phyloP scores from a whole-genome alignment of 257 asterid genomes.

The Thymus mandschuricus region DNA sequence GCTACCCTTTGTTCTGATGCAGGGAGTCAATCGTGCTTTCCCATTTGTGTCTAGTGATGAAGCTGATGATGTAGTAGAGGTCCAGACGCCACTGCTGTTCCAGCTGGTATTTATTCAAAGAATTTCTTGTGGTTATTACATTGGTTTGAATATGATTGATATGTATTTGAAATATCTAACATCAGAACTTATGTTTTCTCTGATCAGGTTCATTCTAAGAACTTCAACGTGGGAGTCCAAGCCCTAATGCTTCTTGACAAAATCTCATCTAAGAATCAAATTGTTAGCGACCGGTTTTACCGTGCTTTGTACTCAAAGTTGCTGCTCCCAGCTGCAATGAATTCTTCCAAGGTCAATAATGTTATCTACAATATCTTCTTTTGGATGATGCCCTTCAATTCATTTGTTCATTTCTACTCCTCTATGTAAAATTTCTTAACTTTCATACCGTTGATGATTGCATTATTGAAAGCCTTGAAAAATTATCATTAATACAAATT shows the following conservation, averaged over 20 bases:
- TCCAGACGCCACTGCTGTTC: constrained; percentile 88
- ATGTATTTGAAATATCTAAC: constrained; percentile 15
- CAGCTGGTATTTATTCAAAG: constrained; percentile 64
- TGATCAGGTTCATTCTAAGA: constrained; percentile 88
- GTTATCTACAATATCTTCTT: constrained; percentile 16
- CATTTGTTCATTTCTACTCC: neutral
- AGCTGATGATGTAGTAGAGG: constrained; percentile 81
- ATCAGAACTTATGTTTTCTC: constrained; percentile 22
- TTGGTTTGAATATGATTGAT: constrained; percentile 14
- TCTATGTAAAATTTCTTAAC: neutral
- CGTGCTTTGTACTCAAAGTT: constrained; percentile 97
- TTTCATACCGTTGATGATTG: neutral
- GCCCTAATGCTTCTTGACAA: constrained; percentile 97
- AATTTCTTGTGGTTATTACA: constrained; percentile 15
- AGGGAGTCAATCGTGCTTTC: constrained; percentile 98
- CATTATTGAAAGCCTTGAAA: neutral
- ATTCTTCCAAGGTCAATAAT: constrained; percentile 81
- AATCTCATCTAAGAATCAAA: constrained; percentile 87
- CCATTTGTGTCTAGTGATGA: constrained; percentile 83
- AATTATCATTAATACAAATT: neutral
- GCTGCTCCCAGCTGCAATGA: constrained; percentile 90
- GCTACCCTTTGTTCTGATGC: constrained; percentile 39
- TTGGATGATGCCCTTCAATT: constrained; percentile 16
- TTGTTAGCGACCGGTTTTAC: constrained; percentile 91
- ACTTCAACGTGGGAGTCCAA: constrained; percentile 96